A percentile compares a stretch with the other conserved stretches of the same genome.
Evolutionary conservation across 2,329 filamentous ascomycete species (phyloP).

Genomic region (Venturia nashicola): DNA sequence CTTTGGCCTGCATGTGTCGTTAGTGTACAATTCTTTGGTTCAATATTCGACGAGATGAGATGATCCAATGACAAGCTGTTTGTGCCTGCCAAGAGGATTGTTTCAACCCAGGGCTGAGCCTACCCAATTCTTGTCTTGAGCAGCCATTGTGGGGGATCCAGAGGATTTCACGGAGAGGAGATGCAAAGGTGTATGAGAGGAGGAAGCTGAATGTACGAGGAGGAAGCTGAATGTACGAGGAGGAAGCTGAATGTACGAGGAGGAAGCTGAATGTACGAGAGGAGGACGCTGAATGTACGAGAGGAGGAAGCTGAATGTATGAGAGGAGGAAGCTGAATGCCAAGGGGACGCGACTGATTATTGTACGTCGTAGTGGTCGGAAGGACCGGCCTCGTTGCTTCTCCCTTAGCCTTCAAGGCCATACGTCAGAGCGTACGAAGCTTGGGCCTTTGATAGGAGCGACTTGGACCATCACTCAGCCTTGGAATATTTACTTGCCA

Average conservation of each 20-base stretch:
- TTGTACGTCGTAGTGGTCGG: neutral
- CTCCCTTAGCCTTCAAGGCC: neutral
- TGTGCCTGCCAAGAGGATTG: slow-evolving; percentile 1
- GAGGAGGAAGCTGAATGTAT: neutral
- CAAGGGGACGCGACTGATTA: neutral
- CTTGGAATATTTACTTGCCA: neutral
- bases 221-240: no score
- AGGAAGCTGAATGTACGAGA: no score
- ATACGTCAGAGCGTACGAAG: neutral
- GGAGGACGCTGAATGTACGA: no score
- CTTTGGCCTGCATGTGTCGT: slow-evolving; percentile 40
- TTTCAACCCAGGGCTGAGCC: neutral
- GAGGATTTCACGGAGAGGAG: no score
- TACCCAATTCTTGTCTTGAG: slow-evolving; percentile 9
- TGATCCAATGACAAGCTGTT: neutral
- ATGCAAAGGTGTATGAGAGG: neutral
- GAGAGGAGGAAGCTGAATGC: no score
- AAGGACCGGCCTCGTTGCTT: neutral
- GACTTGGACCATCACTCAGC: neutral
- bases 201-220: no score
- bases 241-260: no score
- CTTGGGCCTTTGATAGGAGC: neutral
- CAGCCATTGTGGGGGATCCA: neutral
- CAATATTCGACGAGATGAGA: neutral
- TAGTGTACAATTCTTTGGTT: neutral